A percentile compares a stretch with the other conserved stretches of the same genome.
phyloP scores from a whole-genome alignment of 2,329 filamentous ascomycete genomes.

The Botrytis cinerea region DNA sequence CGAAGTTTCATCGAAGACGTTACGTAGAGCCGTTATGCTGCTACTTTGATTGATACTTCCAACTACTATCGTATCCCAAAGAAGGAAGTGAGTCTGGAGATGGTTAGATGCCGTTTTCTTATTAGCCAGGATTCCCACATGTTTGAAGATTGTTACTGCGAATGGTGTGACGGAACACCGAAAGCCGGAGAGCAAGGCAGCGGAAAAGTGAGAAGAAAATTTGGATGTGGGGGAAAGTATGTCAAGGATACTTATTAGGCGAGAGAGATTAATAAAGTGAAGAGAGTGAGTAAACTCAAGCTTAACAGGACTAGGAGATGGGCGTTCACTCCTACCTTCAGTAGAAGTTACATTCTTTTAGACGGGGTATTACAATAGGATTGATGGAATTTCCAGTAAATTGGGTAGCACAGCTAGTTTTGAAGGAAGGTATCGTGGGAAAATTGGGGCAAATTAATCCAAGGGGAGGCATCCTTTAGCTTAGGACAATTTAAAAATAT shows the following conservation, averaged over 20 bases:
- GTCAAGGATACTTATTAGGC: neutral
- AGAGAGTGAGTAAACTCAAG: neutral
- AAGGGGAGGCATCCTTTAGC: neutral
- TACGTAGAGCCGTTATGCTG: accelerated
- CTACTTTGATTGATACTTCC: neutral
- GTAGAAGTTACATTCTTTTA: neutral
- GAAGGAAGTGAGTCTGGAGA: neutral
- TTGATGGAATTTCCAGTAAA: accelerated
- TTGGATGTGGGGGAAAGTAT: neutral
- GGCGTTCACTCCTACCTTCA: neutral
- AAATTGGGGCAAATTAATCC: neutral
- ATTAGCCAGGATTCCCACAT: neutral
- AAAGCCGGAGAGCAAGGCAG: neutral
- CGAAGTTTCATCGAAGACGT: accelerated
- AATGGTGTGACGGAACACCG: neutral
- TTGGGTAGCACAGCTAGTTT: neutral
- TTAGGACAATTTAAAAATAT: neutral
- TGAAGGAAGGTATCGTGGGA: neutral
- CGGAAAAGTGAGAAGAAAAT: accelerated
- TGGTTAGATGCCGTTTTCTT: neutral
- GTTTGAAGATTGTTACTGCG: neutral
- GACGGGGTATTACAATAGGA: accelerated
- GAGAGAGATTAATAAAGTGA: neutral
- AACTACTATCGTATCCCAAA: neutral
- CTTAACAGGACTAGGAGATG: neutral